A percentile compares a stretch with the other conserved stretches of the same genome.
phyloP scores from a whole-genome alignment of 2,329 filamentous ascomycete species.

The Stagonosporopsis tanaceti region DNA sequence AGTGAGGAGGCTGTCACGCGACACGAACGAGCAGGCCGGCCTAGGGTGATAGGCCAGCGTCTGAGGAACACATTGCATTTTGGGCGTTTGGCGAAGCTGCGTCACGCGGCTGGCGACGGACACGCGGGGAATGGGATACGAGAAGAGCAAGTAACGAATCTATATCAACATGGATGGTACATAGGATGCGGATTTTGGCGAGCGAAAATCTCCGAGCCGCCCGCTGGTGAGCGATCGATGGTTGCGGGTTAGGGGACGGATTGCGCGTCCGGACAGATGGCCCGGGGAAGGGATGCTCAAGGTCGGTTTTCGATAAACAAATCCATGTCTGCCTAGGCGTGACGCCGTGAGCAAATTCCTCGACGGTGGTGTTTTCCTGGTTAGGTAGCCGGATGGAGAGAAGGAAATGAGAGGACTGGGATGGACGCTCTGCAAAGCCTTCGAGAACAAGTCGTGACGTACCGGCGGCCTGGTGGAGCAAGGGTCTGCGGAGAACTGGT shows the following conservation, averaged over 20 bases:
- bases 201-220: conserved; percentile 15
- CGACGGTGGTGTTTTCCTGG: conserved; percentile 2
- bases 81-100: conserved; percentile 44
- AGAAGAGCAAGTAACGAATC: conserved; percentile 10
- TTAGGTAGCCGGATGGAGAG: not conserved
- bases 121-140: not conserved
- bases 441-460: conserved; percentile 18
- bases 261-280: not conserved
- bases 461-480: conserved; percentile 10
- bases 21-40: conserved; percentile 6
- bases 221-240: not conserved
- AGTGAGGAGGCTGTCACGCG: conserved; percentile 29
- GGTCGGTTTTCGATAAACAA: conserved; percentile 1
- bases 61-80: conserved; percentile 32
- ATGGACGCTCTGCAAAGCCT: conserved; percentile 4
- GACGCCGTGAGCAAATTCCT: conserved; percentile 18
- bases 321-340: not conserved
- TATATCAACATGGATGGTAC: conserved; percentile 10
- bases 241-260: not conserved
- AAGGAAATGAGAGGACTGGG: conserved; percentile 16
- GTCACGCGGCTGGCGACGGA: conserved; percentile 21
- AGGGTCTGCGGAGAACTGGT: conserved; percentile 9
- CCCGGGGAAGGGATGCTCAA: conserved; percentile 13
- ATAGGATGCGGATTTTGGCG: not conserved
- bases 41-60: not conserved